phyloP scores from a whole-genome alignment of 192 early-diverging fungal species.

The Thamnidium elegans region DNA sequence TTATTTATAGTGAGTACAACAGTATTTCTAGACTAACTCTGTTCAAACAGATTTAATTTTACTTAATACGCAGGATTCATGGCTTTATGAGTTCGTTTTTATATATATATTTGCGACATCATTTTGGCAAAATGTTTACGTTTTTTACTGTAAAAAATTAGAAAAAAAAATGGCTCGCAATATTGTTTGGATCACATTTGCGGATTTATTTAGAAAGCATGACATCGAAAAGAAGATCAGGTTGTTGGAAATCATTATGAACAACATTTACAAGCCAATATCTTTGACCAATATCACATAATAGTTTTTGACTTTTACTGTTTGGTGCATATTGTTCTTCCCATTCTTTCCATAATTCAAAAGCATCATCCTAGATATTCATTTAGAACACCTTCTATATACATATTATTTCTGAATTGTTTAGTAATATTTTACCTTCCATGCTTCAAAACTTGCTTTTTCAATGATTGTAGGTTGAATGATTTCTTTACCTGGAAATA shows the following conservation, averaged over 20 bases:
- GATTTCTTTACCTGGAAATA: conserved; percentile 88
- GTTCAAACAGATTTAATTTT: no score
- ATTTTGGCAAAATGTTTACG: no score
- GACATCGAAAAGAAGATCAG: conserved; percentile 46
- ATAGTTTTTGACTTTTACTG: conserved; percentile 57
- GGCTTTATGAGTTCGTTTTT: no score
- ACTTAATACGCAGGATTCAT: no score
- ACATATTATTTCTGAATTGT: no score
- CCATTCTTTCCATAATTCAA: conserved; percentile 81
- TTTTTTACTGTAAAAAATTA: background rate
- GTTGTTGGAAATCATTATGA: conserved; percentile 70
- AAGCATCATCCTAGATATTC: conserved; percentile 74
- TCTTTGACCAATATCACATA: conserved; percentile 58
- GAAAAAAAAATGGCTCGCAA: background rate
- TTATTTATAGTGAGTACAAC: no score
- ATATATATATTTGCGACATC: no score
- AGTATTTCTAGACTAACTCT: no score
- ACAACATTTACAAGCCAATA: conserved; percentile 82
- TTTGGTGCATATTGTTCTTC: conserved; percentile 56
- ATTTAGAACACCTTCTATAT: no score
- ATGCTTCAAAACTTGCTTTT: conserved; percentile 68
- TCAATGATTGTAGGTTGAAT: conserved; percentile 86
- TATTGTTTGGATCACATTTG: background rate
- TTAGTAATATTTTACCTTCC: conserved; percentile 72
- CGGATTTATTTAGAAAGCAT: conserved; percentile 22